phyloP scores from a whole-genome alignment of 352 stramenopile genomes.

The Halophytophthora batemanensis region DNA sequence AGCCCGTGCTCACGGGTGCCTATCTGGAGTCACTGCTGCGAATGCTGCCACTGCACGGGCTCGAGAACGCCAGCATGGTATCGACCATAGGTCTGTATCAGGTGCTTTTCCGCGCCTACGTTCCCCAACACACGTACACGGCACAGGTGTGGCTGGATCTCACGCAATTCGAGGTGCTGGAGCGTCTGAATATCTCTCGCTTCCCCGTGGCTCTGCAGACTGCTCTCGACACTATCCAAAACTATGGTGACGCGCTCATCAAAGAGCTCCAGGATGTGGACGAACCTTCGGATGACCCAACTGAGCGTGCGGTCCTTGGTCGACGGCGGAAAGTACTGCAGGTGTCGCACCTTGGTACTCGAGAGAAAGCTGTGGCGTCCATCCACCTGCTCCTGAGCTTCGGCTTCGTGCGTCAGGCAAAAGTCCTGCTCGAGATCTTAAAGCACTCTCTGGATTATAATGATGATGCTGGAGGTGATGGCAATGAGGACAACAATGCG shows the following conservation, averaged over 20 bases:
- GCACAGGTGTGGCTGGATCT: constrained; percentile 61
- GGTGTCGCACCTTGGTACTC: constrained; percentile 15
- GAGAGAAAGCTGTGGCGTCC: constrained; percentile 26
- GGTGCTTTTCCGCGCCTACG: constrained; percentile 41
- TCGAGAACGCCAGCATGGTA: constrained; percentile 33
- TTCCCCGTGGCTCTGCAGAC: constrained; percentile 48
- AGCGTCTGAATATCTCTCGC: constrained; percentile 40
- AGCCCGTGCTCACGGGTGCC: constrained; percentile 42
- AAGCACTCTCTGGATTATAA: constrained; percentile 6
- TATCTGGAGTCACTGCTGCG: constrained; percentile 48
- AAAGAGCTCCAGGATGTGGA: constrained; percentile 39
- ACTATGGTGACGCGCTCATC: constrained; percentile 30
- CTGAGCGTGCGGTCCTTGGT: constrained; percentile 1
- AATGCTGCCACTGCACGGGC: constrained; percentile 28
- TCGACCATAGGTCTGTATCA: constrained; percentile 48
- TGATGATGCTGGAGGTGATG: not conserved
- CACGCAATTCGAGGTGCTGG: constrained; percentile 39
- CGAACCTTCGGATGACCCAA: not conserved
- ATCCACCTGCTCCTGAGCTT: constrained; percentile 40
- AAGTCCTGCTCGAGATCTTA: constrained; percentile 47
- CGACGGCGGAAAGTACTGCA: constrained; percentile 25
- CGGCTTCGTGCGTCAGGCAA: constrained; percentile 57
- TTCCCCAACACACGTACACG: constrained; percentile 24
- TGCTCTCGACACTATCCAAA: constrained; percentile 50
- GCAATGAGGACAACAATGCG: constrained; percentile 4